A percentile compares a stretch with the other conserved stretches of the same genome.
Conservation (phyloP, 176 grass and related monocot species). For the Elymus sibiricus region DNA sequence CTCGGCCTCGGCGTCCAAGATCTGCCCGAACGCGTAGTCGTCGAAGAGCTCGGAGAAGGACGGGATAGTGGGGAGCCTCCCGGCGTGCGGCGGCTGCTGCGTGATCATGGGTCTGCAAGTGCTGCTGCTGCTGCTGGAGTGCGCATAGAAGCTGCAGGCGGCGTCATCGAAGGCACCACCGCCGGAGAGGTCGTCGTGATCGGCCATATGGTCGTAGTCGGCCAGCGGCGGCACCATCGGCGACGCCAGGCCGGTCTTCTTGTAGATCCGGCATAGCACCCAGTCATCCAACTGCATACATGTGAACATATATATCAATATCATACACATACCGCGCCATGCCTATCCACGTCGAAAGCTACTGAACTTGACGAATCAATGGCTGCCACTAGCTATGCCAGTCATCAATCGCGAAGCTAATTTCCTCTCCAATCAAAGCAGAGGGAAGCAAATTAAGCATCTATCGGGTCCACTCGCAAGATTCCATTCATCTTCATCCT, state of each 20-base stretch:
- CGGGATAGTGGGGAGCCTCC: conserved; percentile 15
- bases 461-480: neutral
- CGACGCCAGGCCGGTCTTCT: conserved; percentile 57
- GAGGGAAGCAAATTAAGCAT: neutral
- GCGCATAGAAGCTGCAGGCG: neutral
- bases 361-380: conserved; percentile 5
- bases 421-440: neutral
- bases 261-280: conserved; percentile 98
- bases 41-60: conserved; percentile 40
- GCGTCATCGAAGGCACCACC: conserved; percentile 11
- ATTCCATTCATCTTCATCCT: neutral
- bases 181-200: conserved; percentile 32
- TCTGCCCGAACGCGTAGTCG: conserved; percentile 33
- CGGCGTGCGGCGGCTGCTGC: neutral
- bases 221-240: conserved; percentile 36
- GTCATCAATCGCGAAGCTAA: neutral
- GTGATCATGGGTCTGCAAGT: neutral
- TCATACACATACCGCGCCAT: neutral
- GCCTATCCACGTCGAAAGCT: conserved; percentile 14
- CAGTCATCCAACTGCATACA: conserved; percentile 76
- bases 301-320: neutral
- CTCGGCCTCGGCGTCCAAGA: conserved; percentile 16
- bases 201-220: conserved; percentile 38
- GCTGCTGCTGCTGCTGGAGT: neutral
- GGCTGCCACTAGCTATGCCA: neutral